phyloP scores from a whole-genome alignment of 2,329 filamentous ascomycete genomes.

The Fusarium kyushuense region DNA sequence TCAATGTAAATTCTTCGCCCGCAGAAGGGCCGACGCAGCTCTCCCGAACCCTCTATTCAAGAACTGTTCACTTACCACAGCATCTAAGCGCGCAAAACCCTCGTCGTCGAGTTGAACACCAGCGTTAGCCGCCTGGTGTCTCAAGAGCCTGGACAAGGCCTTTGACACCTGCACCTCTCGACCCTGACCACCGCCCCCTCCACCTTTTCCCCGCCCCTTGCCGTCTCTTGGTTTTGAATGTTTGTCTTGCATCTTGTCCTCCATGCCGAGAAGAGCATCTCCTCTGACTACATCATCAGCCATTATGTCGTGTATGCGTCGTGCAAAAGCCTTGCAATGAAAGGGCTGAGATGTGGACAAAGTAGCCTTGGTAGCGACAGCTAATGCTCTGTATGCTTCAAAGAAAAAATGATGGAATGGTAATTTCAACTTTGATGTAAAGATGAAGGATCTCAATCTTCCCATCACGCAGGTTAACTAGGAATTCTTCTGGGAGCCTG shows the following conservation, averaged over 20 bases:
- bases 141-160: conserved; percentile 65
- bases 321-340: not conserved
- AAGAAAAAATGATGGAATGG: not conserved
- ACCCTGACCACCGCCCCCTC: conserved; percentile 50
- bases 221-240: conserved; percentile 35
- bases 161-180: conserved; percentile 65
- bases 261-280: conserved; percentile 36
- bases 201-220: conserved; percentile 44
- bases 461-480: not conserved
- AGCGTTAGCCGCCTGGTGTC: conserved; percentile 68
- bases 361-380: not conserved
- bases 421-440: conserved; percentile 1
- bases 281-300: conserved; percentile 25
- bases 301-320: conserved; percentile 29
- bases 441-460: conserved; percentile 14
- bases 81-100: conserved; percentile 69
- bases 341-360: not conserved
- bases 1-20: conserved; percentile 1
- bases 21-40: not conserved
- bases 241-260: conserved; percentile 45
- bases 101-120: conserved; percentile 69
- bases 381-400: not conserved
- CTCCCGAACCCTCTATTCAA: too few species aligned
- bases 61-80: conserved; percentile 63
- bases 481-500: conserved; percentile 10